These are phyloP conservation scores for Hypoxylon rickii DNA, from an alignment of 495 filamentous ascomycete genomes.

Conservation along the genomic window DNA sequence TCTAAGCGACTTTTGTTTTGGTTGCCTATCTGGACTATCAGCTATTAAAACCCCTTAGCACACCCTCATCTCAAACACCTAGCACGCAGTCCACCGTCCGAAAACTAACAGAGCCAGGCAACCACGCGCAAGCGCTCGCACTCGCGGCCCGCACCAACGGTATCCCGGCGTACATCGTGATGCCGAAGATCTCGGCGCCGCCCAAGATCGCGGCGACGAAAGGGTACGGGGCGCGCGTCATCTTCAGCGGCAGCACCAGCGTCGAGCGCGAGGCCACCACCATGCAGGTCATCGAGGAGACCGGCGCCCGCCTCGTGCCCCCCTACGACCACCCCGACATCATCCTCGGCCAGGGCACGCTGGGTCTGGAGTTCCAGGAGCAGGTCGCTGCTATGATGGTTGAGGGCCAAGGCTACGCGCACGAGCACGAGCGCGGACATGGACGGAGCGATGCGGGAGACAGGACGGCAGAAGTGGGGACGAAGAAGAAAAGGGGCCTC, in stretches of 20 bases:
- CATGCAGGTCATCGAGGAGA: conserved; percentile 64
- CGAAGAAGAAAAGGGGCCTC: conserved; percentile 44
- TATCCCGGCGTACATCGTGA: conserved; percentile 78
- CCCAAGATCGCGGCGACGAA: conserved; percentile 85
- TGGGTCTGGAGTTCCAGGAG: conserved; percentile 77
- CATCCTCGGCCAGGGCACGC: conserved; percentile 88
- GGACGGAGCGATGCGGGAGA: background rate
- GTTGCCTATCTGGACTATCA: no score
- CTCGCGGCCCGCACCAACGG: conserved; percentile 71
- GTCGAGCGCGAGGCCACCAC: conserved; percentile 81
- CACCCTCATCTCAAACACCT: background rate
- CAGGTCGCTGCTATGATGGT: conserved; percentile 58
- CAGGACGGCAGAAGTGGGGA: background rate
- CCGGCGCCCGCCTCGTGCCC: conserved; percentile 77
- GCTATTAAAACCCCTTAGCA: background rate
- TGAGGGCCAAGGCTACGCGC: background rate
- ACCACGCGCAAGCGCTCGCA: conserved; percentile 94
- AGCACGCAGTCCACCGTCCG: background rate
- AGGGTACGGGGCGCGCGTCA: conserved; percentile 74
- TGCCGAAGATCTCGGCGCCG: conserved; percentile 81
- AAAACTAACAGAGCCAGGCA: conserved; percentile 58
- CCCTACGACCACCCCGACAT: conserved; percentile 93
- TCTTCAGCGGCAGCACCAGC: conserved; percentile 81
- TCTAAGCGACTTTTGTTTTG: no score
- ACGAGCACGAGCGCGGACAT: no score